A percentile compares a stretch with the other conserved stretches of the same genome.
These are phyloP conservation scores for Oligophagozyma castellii DNA, from an alignment of 1,139 yeast species.

Conservation along the genomic window DNA sequence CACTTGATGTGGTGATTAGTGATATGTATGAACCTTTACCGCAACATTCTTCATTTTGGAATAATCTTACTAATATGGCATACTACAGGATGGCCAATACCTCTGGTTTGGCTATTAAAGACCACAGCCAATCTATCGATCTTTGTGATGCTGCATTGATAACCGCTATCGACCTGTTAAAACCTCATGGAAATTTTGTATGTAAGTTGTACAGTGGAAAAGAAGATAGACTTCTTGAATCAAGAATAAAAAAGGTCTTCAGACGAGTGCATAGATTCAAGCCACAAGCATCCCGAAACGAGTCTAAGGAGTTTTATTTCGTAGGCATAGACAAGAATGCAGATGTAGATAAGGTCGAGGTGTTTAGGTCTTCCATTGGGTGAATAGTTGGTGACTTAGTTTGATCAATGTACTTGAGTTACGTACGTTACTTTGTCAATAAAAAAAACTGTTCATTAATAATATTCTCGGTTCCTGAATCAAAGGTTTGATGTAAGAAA, in stretches of 20 bases:
- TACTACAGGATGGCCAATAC: constrained; percentile 66
- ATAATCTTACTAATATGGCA: constrained; percentile 67
- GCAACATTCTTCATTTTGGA: constrained; percentile 51
- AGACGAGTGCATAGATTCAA: constrained; percentile 40
- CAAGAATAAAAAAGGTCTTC: constrained; percentile 47
- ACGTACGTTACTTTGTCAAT: constrained; percentile 1
- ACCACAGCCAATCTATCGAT: constrained; percentile 49
- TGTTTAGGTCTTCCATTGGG: constrained; percentile 30
- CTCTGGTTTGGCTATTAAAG: constrained; percentile 46
- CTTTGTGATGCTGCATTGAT: constrained; percentile 84
- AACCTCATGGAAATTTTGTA: constrained; percentile 57
- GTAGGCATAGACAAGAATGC: constrained; percentile 42
- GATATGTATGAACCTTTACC: constrained; percentile 76
- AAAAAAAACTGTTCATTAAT: constrained; percentile 9
- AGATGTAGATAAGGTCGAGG: constrained; percentile 33
- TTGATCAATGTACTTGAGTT: too few relatives aligned
- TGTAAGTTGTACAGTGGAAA: constrained; percentile 61
- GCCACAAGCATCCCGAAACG: constrained; percentile 47
- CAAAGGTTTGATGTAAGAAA: constrained; percentile 18
- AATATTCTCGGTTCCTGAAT: constrained; percentile 9
- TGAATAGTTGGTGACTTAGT: too few relatives aligned
- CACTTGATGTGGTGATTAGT: constrained; percentile 63
- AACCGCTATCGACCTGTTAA: constrained; percentile 54
- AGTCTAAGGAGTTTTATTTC: constrained; percentile 59
- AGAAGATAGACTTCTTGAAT: constrained; percentile 48